Conservation (phyloP, 768 basidiomycete genomes). For the Mycena albidolilacea region DNA sequence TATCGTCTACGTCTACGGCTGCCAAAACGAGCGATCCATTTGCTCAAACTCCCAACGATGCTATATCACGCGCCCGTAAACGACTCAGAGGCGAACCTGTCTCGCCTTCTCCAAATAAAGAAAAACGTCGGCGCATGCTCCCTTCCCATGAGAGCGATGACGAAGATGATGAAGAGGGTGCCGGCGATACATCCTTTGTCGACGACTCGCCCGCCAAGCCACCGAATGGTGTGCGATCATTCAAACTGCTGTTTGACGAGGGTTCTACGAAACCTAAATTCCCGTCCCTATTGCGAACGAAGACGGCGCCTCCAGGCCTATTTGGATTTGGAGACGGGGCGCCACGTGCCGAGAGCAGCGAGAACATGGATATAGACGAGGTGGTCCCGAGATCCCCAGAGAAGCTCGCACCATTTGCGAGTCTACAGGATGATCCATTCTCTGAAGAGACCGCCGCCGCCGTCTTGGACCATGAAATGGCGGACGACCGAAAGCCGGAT, state of each 20-base stretch:
- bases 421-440: slow-evolving; percentile 25
- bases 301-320: slow-evolving; percentile 32
- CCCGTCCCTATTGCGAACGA: slow-evolving; percentile 19
- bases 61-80: slow-evolving; percentile 81
- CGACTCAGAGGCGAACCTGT: slow-evolving; percentile 87
- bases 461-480: slow-evolving; percentile 16
- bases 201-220: slow-evolving; percentile 82
- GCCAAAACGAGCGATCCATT: slow-evolving; percentile 44
- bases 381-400: not conserved
- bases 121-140: slow-evolving; percentile 74
- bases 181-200: slow-evolving; percentile 65
- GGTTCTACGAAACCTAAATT: slow-evolving; percentile 35
- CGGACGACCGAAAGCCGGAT: slow-evolving; percentile 39
- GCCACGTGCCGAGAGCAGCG: slow-evolving; percentile 1
- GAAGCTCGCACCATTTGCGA: not conserved
- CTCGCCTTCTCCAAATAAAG: slow-evolving; percentile 86
- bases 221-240: slow-evolving; percentile 69
- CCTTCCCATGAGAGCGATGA: slow-evolving; percentile 59
- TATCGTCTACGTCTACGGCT: slow-evolving; percentile 43
- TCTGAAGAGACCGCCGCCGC: not conserved
- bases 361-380: slow-evolving; percentile 38
- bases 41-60: slow-evolving; percentile 52
- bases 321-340: slow-evolving; percentile 31
- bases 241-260: slow-evolving; percentile 78
- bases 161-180: slow-evolving; percentile 47